A percentile compares a stretch with the other conserved stretches of the same genome.
Evolutionary conservation across 495 filamentous ascomycete species (phyloP).

Genomic region (Penicillium arizonense): DNA sequence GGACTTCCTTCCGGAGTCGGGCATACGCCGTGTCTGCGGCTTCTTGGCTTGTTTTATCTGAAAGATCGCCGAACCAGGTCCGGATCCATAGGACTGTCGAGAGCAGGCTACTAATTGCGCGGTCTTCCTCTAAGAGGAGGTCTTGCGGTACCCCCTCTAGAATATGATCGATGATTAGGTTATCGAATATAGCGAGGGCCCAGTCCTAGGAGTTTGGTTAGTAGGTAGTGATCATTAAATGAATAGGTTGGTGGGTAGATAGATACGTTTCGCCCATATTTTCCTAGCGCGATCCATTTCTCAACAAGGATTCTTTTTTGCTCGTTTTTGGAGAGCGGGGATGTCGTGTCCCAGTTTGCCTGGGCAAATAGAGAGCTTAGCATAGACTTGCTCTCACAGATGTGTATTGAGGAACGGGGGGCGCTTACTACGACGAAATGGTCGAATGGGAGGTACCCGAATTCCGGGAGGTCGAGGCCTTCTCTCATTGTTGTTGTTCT

Average conservation of each 20-base stretch:
- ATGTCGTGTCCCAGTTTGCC: not conserved
- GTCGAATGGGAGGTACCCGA: not conserved
- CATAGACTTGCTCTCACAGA: not conserved
- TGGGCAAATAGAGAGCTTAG: not conserved
- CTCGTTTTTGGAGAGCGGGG: not conserved
- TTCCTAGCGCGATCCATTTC: conserved; percentile 3
- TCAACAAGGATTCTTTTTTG: not conserved
- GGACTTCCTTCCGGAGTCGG: not conserved
- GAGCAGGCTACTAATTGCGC: conserved; percentile 1
- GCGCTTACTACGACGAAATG: not conserved
- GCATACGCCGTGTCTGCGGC: conserved; percentile 7
- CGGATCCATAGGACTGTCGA: conserved; percentile 8
- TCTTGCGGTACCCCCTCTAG: not conserved
- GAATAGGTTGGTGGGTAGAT: not conserved
- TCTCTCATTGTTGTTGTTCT: not conserved
- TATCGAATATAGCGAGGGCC: not conserved
- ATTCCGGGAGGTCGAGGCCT: not conserved
- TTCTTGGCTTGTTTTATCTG: conserved; percentile 1
- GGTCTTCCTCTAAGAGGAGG: conserved; percentile 5
- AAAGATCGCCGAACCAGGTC: conserved; percentile 12
- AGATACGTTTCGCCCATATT: not conserved
- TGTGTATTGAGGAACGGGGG: not conserved
- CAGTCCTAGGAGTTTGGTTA: not conserved
- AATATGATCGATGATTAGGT: not conserved
- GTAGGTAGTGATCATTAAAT: not conserved